Conservation (phyloP, 2,329 filamentous ascomycete species). For the Trichoderma arundinaceum region DNA sequence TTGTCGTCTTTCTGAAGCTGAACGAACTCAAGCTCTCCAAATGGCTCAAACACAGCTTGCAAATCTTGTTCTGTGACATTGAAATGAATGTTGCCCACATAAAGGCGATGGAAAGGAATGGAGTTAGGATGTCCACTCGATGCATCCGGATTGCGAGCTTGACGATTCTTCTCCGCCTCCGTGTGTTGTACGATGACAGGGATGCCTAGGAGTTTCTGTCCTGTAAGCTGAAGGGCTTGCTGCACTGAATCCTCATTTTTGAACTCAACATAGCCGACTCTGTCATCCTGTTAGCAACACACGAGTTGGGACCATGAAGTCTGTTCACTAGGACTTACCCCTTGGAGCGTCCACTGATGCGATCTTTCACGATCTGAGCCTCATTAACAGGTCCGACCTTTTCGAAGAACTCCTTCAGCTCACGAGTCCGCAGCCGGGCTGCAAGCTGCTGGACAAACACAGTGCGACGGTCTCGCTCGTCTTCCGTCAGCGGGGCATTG, state of each 20-base stretch:
- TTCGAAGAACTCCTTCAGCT: slow-evolving; percentile 94
- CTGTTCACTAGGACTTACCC: slow-evolving; percentile 67
- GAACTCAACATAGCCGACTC: slow-evolving; percentile 99
- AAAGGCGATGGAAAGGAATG: slow-evolving; percentile 95
- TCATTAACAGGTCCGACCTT: slow-evolving; percentile 94
- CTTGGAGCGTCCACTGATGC: slow-evolving; percentile 95
- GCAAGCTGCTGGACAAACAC: slow-evolving; percentile 99
- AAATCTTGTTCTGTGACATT: slow-evolving; percentile 97
- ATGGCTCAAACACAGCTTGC: slow-evolving; percentile 95
- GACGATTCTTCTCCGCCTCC: slow-evolving; percentile 98
- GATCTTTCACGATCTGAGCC: slow-evolving; percentile 97
- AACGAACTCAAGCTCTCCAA: slow-evolving; percentile 96
- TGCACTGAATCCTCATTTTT: slow-evolving; percentile 92
- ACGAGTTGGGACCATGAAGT: not conserved
- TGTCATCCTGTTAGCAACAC: slow-evolving; percentile 53
- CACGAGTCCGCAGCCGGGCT: slow-evolving; percentile 86
- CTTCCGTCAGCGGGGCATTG: slow-evolving; percentile 82
- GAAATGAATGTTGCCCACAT: slow-evolving; percentile 99
- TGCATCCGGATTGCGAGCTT: slow-evolving; percentile 81
- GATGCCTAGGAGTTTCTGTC: slow-evolving; percentile 97
- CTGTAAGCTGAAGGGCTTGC: slow-evolving; percentile 95
- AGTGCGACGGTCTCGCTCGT: slow-evolving; percentile 94
- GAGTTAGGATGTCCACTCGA: slow-evolving; percentile 74
- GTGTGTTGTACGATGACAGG: slow-evolving; percentile 98
- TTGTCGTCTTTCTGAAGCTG: slow-evolving; percentile 96